A percentile compares a stretch with the other conserved stretches of the same genome.
phyloP scores from a whole-genome alignment of 768 basidiomycete species.

The Coprinopsis strossmayeri region DNA sequence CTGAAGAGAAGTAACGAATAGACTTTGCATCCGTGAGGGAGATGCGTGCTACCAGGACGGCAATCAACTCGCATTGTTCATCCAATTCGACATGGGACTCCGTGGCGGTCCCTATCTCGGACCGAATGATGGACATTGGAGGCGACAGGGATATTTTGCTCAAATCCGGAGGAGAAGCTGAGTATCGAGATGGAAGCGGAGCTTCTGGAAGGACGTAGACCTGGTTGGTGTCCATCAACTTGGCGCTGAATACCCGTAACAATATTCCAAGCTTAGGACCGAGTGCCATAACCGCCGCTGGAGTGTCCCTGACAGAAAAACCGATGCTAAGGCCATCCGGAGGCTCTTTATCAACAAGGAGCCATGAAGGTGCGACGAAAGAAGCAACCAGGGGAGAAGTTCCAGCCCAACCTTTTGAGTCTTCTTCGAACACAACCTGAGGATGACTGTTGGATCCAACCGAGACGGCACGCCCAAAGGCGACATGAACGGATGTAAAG shows the following conservation, averaged over 20 bases:
- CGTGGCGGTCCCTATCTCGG: slow-evolving; percentile 16
- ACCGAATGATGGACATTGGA: neutral
- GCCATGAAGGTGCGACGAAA: slow-evolving; percentile 27
- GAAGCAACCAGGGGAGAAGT: slow-evolving; percentile 27
- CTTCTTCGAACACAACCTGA: slow-evolving; percentile 21
- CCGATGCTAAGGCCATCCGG: slow-evolving; percentile 17
- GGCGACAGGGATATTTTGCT: neutral
- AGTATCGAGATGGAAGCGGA: slow-evolving; percentile 4
- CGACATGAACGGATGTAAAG: slow-evolving; percentile 26
- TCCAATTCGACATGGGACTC: slow-evolving; percentile 17
- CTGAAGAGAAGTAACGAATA: slow-evolving; percentile 10
- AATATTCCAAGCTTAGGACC: slow-evolving; percentile 20
- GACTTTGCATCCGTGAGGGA: slow-evolving; percentile 13
- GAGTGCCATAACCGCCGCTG: slow-evolving; percentile 9
- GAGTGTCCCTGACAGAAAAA: slow-evolving; percentile 23
- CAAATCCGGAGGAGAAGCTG: neutral
- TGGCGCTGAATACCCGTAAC: slow-evolving; percentile 22
- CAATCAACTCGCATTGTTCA: slow-evolving; percentile 21
- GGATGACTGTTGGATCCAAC: slow-evolving; percentile 6
- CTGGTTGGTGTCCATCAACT: slow-evolving; percentile 20
- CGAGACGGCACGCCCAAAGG: slow-evolving; percentile 24
- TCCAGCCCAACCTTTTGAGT: slow-evolving; percentile 25
- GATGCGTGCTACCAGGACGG: slow-evolving; percentile 12
- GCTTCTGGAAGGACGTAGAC: slow-evolving; percentile 23
- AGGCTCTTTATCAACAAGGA: slow-evolving; percentile 18